Percentiles rank a stretch among this genome's conserved stretches.
These are phyloP conservation scores for Macrophomina phaseolina DNA, from an alignment of 2,329 filamentous ascomycete genomes.

Conservation along the genomic window DNA sequence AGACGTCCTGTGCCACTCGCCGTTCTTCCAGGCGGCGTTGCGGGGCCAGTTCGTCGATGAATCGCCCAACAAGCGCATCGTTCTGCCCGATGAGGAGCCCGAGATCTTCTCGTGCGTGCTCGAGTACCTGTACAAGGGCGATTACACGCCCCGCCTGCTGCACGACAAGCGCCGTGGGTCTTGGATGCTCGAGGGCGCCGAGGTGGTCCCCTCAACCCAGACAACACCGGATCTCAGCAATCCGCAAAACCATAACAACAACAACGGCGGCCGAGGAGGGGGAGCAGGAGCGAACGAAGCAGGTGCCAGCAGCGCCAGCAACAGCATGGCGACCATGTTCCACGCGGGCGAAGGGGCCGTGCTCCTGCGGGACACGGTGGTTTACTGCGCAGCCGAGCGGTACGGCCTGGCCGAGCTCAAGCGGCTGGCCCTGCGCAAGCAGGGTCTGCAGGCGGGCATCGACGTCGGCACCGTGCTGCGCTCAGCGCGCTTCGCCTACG, in stretches of 20 bases:
- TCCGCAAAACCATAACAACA: constrained; percentile 54
- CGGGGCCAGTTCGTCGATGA: constrained; percentile 74
- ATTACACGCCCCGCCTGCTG: constrained; percentile 89
- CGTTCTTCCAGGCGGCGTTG: constrained; percentile 78
- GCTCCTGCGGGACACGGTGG: constrained; percentile 87
- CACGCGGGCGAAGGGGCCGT: constrained; percentile 75
- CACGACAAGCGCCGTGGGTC: constrained; percentile 85
- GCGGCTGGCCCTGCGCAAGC: constrained; percentile 88
- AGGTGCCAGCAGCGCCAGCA: constrained; percentile 34
- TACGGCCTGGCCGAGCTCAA: constrained; percentile 94
- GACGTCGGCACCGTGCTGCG: constrained; percentile 90
- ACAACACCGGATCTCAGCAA: constrained; percentile 55
- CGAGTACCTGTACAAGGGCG: constrained; percentile 96
- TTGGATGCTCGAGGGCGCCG: constrained; percentile 84
- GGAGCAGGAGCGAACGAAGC: constrained; percentile 38
- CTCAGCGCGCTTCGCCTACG: constrained; percentile 93
- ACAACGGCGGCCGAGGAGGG: constrained; percentile 55
- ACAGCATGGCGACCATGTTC: constrained; percentile 76
- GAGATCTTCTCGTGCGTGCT: constrained; percentile 92
- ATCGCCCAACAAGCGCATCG: constrained; percentile 69
- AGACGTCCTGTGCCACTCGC: constrained; percentile 84
- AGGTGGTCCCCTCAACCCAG: constrained; percentile 47
- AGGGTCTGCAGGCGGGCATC: constrained; percentile 90
- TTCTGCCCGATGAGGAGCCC: constrained; percentile 80
- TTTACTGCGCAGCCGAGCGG: constrained; percentile 91